phyloP scores from a whole-genome alignment of 352 stramenopile species.

The Poterioochromonas sp. region DNA sequence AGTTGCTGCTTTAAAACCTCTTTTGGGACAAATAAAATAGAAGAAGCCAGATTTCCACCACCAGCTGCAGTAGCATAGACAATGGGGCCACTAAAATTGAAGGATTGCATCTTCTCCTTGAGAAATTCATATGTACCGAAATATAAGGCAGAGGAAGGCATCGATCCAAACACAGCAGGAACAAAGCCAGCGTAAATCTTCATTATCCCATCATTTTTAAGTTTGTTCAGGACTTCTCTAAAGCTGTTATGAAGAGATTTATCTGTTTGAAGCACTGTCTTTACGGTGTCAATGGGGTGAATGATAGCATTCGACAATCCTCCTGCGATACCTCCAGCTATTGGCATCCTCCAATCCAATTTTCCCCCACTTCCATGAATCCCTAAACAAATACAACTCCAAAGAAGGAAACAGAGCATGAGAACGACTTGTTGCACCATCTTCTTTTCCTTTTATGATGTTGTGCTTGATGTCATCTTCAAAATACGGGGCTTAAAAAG shows the following conservation, averaged over 20 bases:
- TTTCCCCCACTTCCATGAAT: too few species aligned
- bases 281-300: conserved; percentile 19
- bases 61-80: conserved; percentile 49
- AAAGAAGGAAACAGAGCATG: too few species aligned
- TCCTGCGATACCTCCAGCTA: conserved; percentile 20
- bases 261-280: conserved; percentile 9
- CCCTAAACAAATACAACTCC: too few species aligned
- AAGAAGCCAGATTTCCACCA: conserved; percentile 50
- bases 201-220: not conserved
- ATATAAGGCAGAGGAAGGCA: conserved; percentile 55
- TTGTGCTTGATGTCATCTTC: too few species aligned
- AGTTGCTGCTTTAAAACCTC: conserved; percentile 56
- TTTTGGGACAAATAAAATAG: conserved; percentile 56
- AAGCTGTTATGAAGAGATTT: not conserved
- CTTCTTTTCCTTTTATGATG: too few species aligned
- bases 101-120: conserved; percentile 42
- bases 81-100: conserved; percentile 13
- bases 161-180: conserved; percentile 49
- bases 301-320: not conserved
- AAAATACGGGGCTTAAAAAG: too few species aligned
- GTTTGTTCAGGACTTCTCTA: not conserved
- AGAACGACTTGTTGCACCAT: too few species aligned
- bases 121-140: conserved; percentile 54
- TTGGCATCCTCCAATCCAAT: not conserved
- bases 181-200: conserved; percentile 48